Evolutionary conservation across 2,329 filamentous ascomycete species (phyloP), one percentile per base, ranked within the genome.

Genomic region (Trichoderma pleuroti): DNA sequence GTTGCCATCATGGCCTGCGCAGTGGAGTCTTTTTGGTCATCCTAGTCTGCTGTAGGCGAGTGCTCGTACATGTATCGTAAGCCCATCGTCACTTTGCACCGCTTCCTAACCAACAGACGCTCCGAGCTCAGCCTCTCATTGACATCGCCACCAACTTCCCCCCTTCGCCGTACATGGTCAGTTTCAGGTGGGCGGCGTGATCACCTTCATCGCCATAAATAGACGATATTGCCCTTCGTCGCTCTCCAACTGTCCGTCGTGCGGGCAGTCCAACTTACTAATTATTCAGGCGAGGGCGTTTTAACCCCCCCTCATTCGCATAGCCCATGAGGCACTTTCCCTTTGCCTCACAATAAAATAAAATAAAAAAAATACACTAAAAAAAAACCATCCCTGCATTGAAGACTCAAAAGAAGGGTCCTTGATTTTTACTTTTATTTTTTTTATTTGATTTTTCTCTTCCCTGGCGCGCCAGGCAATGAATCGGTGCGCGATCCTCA

Each of bases 401-500:
- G 54, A 57, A 39, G 16, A 24, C 42, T 28, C 34, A 21, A 18
- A 49, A n/a, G n/a, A 21, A 30, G 30, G n/a, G 28, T 16, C 39
- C 21, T 34, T 34, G 21, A 28, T 12, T 30, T n/a, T 63, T 49
- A 16, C 26, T 16, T n/a, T 59, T 59, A 6, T 34, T 18, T 28
- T 30, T 9, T 21, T 16, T 21, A 39, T 12, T 42, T 42, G 24
- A 24, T 26, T 46, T 42, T 42, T 61, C 12, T 21, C 16, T 69
- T 42, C 39, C 39, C 39, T 24, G 9, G 14, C 39, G 65, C 65
- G 54, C 36, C 39, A 52, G 62, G 49, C 61, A 65, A 60, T 39
- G 65, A 70, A 30, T 59, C 54, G 56, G 60, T 70, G 61, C 68
- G 52, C 32, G 42, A 85, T 83, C 79, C 84, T 85, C 76, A 86